phyloP scores from a whole-genome alignment of 1,139 yeast species.

The Candida sanyaensis region DNA sequence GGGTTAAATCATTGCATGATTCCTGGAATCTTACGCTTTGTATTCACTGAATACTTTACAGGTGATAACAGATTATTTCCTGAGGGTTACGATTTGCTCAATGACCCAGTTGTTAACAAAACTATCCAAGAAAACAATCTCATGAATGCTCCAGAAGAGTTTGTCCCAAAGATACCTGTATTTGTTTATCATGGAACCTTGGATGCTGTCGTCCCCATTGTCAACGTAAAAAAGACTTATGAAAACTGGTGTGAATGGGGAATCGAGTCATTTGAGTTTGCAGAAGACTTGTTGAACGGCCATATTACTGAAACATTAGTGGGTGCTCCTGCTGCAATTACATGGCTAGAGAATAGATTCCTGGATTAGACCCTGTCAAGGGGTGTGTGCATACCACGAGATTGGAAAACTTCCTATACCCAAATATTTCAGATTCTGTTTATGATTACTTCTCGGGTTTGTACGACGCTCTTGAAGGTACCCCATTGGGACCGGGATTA shows the following conservation, averaged over 20 bases:
- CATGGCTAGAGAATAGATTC: slow-evolving; percentile 24
- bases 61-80: slow-evolving; percentile 19
- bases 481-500: background rate
- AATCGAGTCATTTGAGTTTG: slow-evolving; percentile 30
- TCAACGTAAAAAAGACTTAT: slow-evolving; percentile 25
- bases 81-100: slow-evolving; percentile 19
- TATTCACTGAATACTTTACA: slow-evolving; percentile 12
- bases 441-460: background rate
- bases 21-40: background rate
- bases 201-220: slow-evolving; percentile 31
- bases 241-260: slow-evolving; percentile 35
- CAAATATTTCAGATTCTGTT: slow-evolving; percentile 11
- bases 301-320: slow-evolving; percentile 26
- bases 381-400: slow-evolving; percentile 29
- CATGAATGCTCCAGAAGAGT: slow-evolving; percentile 16
- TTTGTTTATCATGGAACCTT: slow-evolving; percentile 34
- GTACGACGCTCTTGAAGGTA: background rate
- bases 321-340: slow-evolving; percentile 33
- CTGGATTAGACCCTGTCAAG: slow-evolving; percentile 22
- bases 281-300: slow-evolving; percentile 26
- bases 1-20: background rate
- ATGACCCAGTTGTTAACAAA: slow-evolving; percentile 15
- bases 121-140: slow-evolving; percentile 24
- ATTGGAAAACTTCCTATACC: slow-evolving; percentile 25
- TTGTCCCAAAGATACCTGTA: slow-evolving; percentile 32